phyloP scores from a whole-genome alignment of 2,329 filamentous ascomycete species.

The Fusarium bulbicola region DNA sequence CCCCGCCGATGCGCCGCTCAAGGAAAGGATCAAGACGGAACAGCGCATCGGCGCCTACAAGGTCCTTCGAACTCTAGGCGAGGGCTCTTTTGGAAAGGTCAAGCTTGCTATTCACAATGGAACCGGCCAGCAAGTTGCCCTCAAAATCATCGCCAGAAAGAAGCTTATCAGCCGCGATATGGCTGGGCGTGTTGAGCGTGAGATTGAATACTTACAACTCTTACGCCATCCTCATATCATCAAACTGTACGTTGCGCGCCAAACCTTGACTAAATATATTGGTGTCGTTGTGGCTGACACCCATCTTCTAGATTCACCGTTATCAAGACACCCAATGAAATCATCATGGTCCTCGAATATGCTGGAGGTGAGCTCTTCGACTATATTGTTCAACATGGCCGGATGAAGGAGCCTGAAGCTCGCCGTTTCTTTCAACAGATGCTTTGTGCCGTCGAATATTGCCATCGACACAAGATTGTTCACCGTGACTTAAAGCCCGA shows the following conservation, averaged over 20 bases:
- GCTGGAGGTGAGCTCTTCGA: slow-evolving; percentile 97
- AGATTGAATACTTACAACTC: slow-evolving; percentile 97
- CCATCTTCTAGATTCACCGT: slow-evolving; percentile 78
- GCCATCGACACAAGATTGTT: slow-evolving; percentile 98
- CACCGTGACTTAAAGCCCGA: slow-evolving; percentile 98
- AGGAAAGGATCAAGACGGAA: slow-evolving; percentile 69
- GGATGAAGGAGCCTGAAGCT: slow-evolving; percentile 91
- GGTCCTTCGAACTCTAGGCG: slow-evolving; percentile 88
- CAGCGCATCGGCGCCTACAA: slow-evolving; percentile 93
- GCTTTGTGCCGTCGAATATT: slow-evolving; percentile 98
- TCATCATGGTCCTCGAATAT: slow-evolving; percentile 99
- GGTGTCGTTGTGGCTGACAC: slow-evolving; percentile 5
- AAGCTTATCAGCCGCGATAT: slow-evolving; percentile 97
- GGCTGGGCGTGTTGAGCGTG: slow-evolving; percentile 95
- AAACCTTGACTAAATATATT: not conserved
- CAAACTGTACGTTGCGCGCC: slow-evolving; percentile 76
- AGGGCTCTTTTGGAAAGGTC: slow-evolving; percentile 98
- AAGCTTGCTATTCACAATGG: slow-evolving; percentile 94
- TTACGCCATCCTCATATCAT: slow-evolving; percentile 98
- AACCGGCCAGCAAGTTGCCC: slow-evolving; percentile 92
- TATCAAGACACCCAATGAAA: slow-evolving; percentile 92
- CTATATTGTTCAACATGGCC: slow-evolving; percentile 94
- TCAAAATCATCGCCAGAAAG: slow-evolving; percentile 97
- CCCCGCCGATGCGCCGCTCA: slow-evolving; percentile 47
- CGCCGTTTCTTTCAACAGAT: slow-evolving; percentile 99